A percentile compares a stretch with the other conserved stretches of the same genome.
Conservation (phyloP, 345 rosid species). For the Populus deltoides region DNA sequence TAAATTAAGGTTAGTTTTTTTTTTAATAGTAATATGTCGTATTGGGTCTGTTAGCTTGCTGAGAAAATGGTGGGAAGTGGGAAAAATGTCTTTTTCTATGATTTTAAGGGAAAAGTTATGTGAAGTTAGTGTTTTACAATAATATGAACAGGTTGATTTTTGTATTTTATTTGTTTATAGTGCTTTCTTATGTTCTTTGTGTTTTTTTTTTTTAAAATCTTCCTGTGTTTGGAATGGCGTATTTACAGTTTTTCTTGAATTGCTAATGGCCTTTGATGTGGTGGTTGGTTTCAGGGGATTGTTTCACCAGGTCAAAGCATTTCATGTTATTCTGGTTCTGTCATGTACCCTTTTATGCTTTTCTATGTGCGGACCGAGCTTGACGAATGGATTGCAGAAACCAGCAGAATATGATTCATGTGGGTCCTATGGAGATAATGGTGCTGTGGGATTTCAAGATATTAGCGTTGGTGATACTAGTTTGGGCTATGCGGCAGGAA, state of each 20-base stretch:
- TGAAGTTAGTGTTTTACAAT: not conserved
- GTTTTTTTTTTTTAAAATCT: not conserved
- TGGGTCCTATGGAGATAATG: slow-evolving; percentile 38
- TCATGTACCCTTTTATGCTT: slow-evolving; percentile 50
- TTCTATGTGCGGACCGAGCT: slow-evolving; percentile 37
- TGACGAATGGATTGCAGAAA: slow-evolving; percentile 43
- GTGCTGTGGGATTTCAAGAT: slow-evolving; percentile 24
- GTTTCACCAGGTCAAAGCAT: slow-evolving; percentile 36
- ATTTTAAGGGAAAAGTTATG: not conserved
- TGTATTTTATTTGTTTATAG: not conserved
- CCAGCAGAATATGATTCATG: slow-evolving; percentile 41
- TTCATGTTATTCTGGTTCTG: slow-evolving; percentile 45
- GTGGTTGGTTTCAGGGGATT: slow-evolving; percentile 49
- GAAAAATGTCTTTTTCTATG: not conserved
- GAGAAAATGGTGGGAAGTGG: not conserved
- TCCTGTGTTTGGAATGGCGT: not conserved
- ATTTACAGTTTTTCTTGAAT: slow-evolving; percentile 3
- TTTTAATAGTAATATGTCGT: not conserved
- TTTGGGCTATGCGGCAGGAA: slow-evolving; percentile 21
- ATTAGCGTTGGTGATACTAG: slow-evolving; percentile 25
- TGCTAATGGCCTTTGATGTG: slow-evolving; percentile 6
- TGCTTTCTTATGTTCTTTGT: not conserved
- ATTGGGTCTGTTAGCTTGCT: not conserved
- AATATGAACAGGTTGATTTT: not conserved
- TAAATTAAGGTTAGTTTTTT: not conserved